These are phyloP conservation scores for Pseudogymnoascus sp. DNA, from an alignment of 2,329 filamentous ascomycete species.

Conservation along the genomic window DNA sequence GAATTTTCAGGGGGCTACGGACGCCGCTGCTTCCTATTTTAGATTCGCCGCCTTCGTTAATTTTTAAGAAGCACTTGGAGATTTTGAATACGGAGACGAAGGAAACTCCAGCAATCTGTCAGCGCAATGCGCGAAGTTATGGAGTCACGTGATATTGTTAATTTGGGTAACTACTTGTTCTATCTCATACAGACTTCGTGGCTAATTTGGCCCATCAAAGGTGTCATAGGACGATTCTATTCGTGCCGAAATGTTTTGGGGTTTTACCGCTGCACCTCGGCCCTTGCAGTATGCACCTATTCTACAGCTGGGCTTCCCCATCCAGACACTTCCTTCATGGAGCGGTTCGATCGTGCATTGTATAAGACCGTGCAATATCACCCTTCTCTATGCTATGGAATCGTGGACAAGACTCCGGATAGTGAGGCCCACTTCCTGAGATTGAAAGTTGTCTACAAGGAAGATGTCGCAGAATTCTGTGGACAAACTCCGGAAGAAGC, in stretches of 20 bases:
- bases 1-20: no score
- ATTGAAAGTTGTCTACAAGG: conserved; percentile 8
- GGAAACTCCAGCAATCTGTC: no score
- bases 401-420: conserved; percentile 11
- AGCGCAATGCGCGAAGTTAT: background rate
- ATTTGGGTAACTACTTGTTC: background rate
- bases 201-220: background rate
- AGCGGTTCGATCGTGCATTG: conserved; percentile 7
- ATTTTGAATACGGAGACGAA: no score
- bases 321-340: background rate
- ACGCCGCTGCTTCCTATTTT: no score
- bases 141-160: background rate
- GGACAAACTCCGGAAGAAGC: background rate
- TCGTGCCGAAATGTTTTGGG: background rate
- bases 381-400: conserved; percentile 17
- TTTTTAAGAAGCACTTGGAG: no score
- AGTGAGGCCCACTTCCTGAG: conserved; percentile 17
- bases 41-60: no score
- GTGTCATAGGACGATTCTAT: background rate
- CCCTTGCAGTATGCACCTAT: background rate
- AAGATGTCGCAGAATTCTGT: conserved; percentile 16
- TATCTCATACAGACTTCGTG: no score
- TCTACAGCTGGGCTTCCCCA: background rate
- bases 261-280: background rate
- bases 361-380: conserved; percentile 15